Percentiles rank a stretch among this genome's conserved stretches.
These are phyloP conservation scores for Pontederia crassipes DNA, from an alignment of 176 grass and related monocot genomes.

Conservation along the genomic window DNA sequence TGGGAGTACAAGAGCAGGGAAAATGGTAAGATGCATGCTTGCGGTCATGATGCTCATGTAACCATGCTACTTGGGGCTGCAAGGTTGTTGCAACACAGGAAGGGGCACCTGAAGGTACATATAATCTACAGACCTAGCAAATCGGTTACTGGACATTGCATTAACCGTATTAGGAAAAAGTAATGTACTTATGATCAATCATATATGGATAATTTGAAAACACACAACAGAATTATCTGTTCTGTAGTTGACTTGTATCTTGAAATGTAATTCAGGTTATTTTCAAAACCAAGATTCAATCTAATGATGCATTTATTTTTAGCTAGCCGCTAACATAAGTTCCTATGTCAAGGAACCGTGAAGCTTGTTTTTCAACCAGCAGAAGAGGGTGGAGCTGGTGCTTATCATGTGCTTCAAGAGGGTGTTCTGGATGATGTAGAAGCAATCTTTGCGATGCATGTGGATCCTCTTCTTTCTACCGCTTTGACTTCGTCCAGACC, in stretches of 20 bases:
- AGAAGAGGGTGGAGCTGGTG: slow-evolving; percentile 56
- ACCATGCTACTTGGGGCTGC: slow-evolving; percentile 71
- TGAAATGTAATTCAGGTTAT: too few relatives aligned
- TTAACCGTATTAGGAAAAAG: neutral
- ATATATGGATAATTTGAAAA: too few relatives aligned
- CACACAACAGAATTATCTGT: too few relatives aligned
- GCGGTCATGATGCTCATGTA: slow-evolving; percentile 70
- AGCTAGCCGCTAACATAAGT: too few relatives aligned
- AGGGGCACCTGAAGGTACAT: slow-evolving; percentile 34
- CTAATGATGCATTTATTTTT: too few relatives aligned
- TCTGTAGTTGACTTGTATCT: too few relatives aligned
- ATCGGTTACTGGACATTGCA: neutral
- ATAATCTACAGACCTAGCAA: neutral
- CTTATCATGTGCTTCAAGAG: slow-evolving; percentile 48
- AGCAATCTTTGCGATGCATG: slow-evolving; percentile 53
- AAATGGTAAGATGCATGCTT: slow-evolving; percentile 79
- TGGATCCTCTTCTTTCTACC: slow-evolving; percentile 8
- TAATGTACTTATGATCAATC: too few relatives aligned
- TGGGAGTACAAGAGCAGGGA: slow-evolving; percentile 70
- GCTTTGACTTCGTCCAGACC: slow-evolving; percentile 41
- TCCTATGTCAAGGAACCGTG: slow-evolving; percentile 34
- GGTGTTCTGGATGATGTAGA: slow-evolving; percentile 38
- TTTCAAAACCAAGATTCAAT: too few relatives aligned
- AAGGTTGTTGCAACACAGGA: slow-evolving; percentile 42
- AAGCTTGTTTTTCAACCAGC: slow-evolving; percentile 80